Evolutionary conservation across 805 yeast genomes (phyloP), one percentile per base, ranked within the genome.

Genomic region (Candida suzukii): DNA sequence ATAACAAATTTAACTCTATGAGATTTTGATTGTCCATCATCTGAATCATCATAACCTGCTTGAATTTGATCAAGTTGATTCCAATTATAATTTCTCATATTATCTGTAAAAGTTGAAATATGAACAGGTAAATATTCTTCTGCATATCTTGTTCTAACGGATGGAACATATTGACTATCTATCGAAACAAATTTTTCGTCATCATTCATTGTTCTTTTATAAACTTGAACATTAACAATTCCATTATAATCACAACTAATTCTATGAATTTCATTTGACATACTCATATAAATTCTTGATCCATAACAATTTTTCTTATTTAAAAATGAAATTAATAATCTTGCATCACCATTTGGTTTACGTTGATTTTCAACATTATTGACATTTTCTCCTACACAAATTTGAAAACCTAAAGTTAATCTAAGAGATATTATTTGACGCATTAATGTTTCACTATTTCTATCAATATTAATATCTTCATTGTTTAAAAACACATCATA

Each of bases 11-110:
- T 82, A 57, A 90, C 74, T 48, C 83, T 70, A 56, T 78, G 83
- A 49, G 72, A 67, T 27, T 72, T 70, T 43, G 71, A 73, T 43
- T 70, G 68, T 11, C 71, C 73, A 16, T 71, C 76, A 12, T 78
- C 77, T 1, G 78, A 75, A 48, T 88, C 96, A 24, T 83, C 88
- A 56, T 82, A 85, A 0, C 99, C 99, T 0, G 97, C 95, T n/a
- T 90, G 60, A 20, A 76, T 75, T 54, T 88, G 96, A 64, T 93
- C 99, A 49, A 90, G 70, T 46, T 80, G 83, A 51, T 90, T 90
- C 99, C 99, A 93, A 46, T 90, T 88, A 46, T 78, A 74, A 13
- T 68, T 64, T 35, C 73, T 61, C 3, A 82, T 73, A 27, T 71
- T 72, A 14, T 70, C 70, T 34, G 73, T 71, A 17, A 75, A 63